Percentiles rank a stretch among this genome's conserved stretches.
These are phyloP conservation scores for Fusarium nurragi DNA, from an alignment of 2,329 filamentous ascomycete species.

Conservation along the genomic window DNA sequence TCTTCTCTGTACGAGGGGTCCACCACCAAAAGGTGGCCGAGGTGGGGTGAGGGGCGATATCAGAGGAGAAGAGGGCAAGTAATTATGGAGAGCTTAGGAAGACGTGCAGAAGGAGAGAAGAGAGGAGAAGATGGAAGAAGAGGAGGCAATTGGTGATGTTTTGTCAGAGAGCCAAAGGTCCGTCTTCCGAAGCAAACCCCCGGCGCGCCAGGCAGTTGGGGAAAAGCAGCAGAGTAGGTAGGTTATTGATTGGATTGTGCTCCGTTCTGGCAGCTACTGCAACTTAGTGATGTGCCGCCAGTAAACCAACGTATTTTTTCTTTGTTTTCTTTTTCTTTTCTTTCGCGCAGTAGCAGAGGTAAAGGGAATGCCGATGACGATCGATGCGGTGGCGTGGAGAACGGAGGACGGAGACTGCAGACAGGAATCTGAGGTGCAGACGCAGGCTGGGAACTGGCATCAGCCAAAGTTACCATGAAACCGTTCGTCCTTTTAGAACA, in stretches of 20 bases:
- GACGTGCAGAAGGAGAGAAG: slow-evolving; percentile 27
- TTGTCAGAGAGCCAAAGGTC: slow-evolving; percentile 14
- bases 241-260: background rate
- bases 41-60: slow-evolving; percentile 34
- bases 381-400: slow-evolving; percentile 43
- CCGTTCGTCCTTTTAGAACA: slow-evolving; percentile 5
- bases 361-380: slow-evolving; percentile 43
- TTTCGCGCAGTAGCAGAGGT: slow-evolving; percentile 16
- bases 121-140: slow-evolving; percentile 22
- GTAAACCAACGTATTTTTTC: slow-evolving; percentile 31
- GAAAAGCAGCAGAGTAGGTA: background rate
- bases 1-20: slow-evolving; percentile 28
- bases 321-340: background rate
- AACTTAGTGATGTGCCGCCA: slow-evolving; percentile 16
- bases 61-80: slow-evolving; percentile 4
- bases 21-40: slow-evolving; percentile 30
- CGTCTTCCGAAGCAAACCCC: slow-evolving; percentile 9
- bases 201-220: slow-evolving; percentile 1
- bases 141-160: slow-evolving; percentile 20
- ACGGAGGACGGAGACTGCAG: background rate
- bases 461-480: slow-evolving; percentile 27
- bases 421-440: background rate
- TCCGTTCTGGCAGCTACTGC: slow-evolving; percentile 14
- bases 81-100: slow-evolving; percentile 33
- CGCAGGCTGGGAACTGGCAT: slow-evolving; percentile 19